These are phyloP conservation scores for Juglanconis sp. DNA, from an alignment of 2,329 filamentous ascomycete species.

Conservation along the genomic window DNA sequence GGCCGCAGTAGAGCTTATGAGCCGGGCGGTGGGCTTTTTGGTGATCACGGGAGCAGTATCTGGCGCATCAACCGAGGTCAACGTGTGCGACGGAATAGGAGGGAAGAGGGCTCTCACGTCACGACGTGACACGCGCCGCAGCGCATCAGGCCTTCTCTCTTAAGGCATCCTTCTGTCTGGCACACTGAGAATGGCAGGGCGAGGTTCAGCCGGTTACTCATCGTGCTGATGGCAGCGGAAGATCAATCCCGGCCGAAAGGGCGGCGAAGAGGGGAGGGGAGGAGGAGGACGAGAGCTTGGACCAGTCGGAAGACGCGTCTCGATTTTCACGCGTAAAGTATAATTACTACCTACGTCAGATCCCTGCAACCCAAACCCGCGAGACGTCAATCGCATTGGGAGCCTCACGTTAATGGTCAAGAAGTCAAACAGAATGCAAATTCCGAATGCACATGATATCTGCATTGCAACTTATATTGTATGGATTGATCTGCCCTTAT, in stretches of 20 bases:
- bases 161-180: background rate
- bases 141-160: slow-evolving; percentile 13
- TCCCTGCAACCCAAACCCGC: background rate
- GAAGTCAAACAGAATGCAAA: too few species aligned
- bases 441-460: too few species aligned
- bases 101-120: background rate
- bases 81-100: background rate
- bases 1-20: slow-evolving; percentile 25
- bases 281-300: background rate
- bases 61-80: slow-evolving; percentile 6
- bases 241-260: background rate
- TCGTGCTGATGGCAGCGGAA: background rate
- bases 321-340: background rate
- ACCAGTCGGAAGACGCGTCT: background rate
- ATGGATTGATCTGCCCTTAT: too few species aligned
- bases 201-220: background rate
- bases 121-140: slow-evolving; percentile 24
- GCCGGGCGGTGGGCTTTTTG: slow-evolving; percentile 21
- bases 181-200: background rate
- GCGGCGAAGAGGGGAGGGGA: too few species aligned
- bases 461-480: too few species aligned
- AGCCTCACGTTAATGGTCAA: too few species aligned
- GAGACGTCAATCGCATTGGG: too few species aligned
- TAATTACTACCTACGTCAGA: background rate
- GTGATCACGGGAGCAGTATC: slow-evolving; percentile 26